Conservation (phyloP, 257 asterid genomes). For the Solanum etuberosum region DNA sequence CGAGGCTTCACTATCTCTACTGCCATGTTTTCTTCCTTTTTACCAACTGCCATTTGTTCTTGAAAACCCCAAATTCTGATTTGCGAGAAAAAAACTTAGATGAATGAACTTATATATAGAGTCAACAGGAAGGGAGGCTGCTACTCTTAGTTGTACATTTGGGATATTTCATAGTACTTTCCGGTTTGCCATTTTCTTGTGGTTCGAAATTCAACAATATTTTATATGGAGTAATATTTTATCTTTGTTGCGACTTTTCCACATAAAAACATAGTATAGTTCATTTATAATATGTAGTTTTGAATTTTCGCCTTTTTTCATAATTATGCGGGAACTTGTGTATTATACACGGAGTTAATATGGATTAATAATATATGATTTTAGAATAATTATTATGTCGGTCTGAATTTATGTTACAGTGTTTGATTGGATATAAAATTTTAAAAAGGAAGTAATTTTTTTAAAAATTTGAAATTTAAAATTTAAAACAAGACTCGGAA, state of each 20-base stretch:
- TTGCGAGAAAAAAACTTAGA: background rate
- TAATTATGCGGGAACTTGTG: background rate
- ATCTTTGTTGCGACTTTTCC: too few species aligned
- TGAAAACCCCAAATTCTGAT: background rate
- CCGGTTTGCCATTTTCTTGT: background rate
- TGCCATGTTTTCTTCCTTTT: slow-evolving; percentile 13
- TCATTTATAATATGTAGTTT: background rate
- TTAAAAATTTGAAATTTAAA: too few species aligned
- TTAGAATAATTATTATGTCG: background rate
- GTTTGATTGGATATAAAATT: background rate
- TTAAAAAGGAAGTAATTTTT: background rate
- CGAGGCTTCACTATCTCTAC: slow-evolving; percentile 73
- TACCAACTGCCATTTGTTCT: slow-evolving; percentile 41
- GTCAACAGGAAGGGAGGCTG: background rate
- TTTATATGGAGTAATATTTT: background rate
- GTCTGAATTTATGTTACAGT: background rate
- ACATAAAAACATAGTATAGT: background rate
- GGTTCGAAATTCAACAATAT: background rate
- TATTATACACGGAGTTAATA: background rate
- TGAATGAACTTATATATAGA: background rate
- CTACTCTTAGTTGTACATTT: background rate
- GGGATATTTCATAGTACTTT: background rate
- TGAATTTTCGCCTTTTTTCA: background rate
- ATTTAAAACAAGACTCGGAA: background rate
- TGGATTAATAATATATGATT: background rate